Evolutionary conservation across 306 rosid species (phyloP), one percentile per base, ranked within the genome.

Genomic region (Begonia peltatifolia): DNA sequence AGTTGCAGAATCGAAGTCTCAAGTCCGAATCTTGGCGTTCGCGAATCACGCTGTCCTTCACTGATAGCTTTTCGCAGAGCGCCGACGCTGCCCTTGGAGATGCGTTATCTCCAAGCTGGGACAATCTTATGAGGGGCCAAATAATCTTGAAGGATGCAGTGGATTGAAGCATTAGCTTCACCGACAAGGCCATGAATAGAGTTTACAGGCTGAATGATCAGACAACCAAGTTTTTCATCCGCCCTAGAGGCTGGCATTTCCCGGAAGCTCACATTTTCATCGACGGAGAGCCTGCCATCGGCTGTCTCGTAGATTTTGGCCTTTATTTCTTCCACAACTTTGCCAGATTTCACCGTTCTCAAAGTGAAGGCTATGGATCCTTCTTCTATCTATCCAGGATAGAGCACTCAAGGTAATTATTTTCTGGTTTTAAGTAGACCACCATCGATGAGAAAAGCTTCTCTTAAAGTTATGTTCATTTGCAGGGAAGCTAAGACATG

Each of bases 71-170:
- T n/a, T n/a, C n/a, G n/a, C n/a, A n/a, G n/a, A n/a, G n/a, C n/a
- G n/a, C n/a, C n/a, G n/a, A n/a, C n/a, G 97, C 95, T 63, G 95
- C 84, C 60, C 81, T 84, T 61, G 97, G 84, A 70, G 97, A 89
- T 78, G 93, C 97, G 41, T 75, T 89, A 0, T 89, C 97, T 44
- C 97, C 97, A 1, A 89, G 73, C 66, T 89, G 95, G 97, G 97
- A 89, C 82, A 89, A 82, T 60, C 67, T 89, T 3, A 78, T 82
- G 60, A 78, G 79, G 50, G 97, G 95, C 9, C 97, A 89, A 65
- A 85, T 80, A 53, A 89, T 82, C 65, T 63, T 89, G 70, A 84
- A 56, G 74, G 97, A 84, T 68, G 97, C 95, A 9, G 94, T 84
- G 11, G 73, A 60, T 53, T 84, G 97, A 46, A 84, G 72, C 17